phyloP scores from a whole-genome alignment of 2,329 filamentous ascomycete genomes.

The Capronia epimyces region DNA sequence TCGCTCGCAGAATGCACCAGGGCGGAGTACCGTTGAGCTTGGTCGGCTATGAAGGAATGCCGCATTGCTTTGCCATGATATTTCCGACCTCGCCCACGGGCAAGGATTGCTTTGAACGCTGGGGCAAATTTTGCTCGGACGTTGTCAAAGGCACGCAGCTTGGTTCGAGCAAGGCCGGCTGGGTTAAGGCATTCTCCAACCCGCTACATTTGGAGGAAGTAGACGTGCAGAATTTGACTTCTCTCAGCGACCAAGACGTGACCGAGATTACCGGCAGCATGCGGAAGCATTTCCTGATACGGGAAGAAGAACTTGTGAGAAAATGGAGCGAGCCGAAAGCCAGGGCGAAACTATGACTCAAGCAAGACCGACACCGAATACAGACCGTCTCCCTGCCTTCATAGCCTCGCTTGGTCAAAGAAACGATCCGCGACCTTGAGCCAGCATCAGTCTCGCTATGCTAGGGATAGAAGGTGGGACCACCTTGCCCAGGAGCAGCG shows the following conservation, averaged over 20 bases:
- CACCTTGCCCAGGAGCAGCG: slow-evolving; percentile 55
- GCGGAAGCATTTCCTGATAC: slow-evolving; percentile 33
- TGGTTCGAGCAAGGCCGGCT: slow-evolving; percentile 24
- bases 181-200: slow-evolving; percentile 34
- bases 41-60: slow-evolving; percentile 44
- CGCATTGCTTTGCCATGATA: slow-evolving; percentile 52
- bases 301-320: slow-evolving; percentile 34
- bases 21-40: slow-evolving; percentile 37
- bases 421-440: slow-evolving; percentile 6
- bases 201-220: slow-evolving; percentile 30
- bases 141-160: slow-evolving; percentile 32
- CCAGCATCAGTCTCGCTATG: slow-evolving; percentile 53
- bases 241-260: slow-evolving; percentile 37
- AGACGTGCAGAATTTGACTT: slow-evolving; percentile 34
- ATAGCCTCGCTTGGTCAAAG: slow-evolving; percentile 12
- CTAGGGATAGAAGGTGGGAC: slow-evolving; percentile 61
- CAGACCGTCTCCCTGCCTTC: neutral
- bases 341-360: slow-evolving; percentile 32
- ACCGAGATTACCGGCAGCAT: slow-evolving; percentile 30
- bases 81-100: slow-evolving; percentile 46
- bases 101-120: slow-evolving; percentile 50
- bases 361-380: neutral
- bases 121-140: slow-evolving; percentile 50
- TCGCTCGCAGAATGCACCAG: slow-evolving; percentile 39
- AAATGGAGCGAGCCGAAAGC: slow-evolving; percentile 31